Base-by-base conservation (phyloP, 139 green algal genomes). In the Desmodesmus armatus region DNA sequence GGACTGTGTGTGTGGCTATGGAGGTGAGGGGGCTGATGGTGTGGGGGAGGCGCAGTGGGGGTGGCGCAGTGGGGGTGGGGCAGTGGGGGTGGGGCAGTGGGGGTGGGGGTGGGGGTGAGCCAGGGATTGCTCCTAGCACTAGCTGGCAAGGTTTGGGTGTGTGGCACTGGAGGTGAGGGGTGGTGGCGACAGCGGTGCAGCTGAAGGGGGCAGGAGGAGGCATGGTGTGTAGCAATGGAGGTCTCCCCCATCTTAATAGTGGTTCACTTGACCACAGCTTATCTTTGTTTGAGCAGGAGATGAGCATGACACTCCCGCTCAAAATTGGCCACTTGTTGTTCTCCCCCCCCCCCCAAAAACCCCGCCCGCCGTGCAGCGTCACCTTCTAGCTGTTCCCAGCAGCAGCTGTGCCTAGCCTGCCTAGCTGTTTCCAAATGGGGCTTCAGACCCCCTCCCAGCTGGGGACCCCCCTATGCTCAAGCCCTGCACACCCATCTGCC, bases 361-460 rank as follows among this genome's bases (percentile, higher is more conserved):
- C 13, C 9, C 13, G 7, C 47, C 7, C 7, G 1, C n/a, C 33
- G 2, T 44, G 33, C 65, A 80, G 73, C 47, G 29, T 0, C 73
- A 80, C 23, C 21, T 80, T 0, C 29, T 19, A 47, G 15, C 47
- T 80, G 73, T 49, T 69, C 31, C 7, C 3, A 29, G 4, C 53
- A 41, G 29, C 44, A 80, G 73, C 49, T 80, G 5, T 19, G 31
- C 31, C 3, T 80, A 3, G 35, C n/a, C 7, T 47, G 47, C 33
- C 23, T 49, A 2, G 73, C 73, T 5, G 31, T 80, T 2, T 17
- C 47, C 31, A 41, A 29, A 5, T 80, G 73, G 73, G 49, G 49
- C 31, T 80, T 47, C 47, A 80, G 33, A 63, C 49, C 73, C 23
- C 73, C 73, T 5, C 21, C 47, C 31, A 80, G n/a, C 47, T 80